Base-by-base conservation (phyloP, 2,329 filamentous ascomycete species). In the Colletotrichum nymphaeae region DNA sequence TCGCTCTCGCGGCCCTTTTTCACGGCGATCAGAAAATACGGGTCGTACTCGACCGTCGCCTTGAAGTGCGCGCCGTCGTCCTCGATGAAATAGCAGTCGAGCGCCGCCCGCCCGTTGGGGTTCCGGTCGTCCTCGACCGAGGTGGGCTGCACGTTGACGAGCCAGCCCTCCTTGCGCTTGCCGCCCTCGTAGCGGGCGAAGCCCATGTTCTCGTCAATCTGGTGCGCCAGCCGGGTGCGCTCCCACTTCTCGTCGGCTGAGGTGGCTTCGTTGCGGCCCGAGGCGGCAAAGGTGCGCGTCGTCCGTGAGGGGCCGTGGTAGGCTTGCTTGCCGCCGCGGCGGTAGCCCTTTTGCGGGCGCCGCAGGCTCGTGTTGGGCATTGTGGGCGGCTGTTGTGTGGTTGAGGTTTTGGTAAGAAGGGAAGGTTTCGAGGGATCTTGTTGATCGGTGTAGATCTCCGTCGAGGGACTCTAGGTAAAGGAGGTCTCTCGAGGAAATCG, bases 1-100 rank as follows among this genome's bases (percentile, higher is more conserved):
- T 99, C 97, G 64, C 91, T 89, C 84, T 99, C 97, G 78, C 92
- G 92, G 8, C 95, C 94, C 79, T 93, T 94, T 83, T 95, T 97
- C 65, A 95, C 94, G 0, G 95, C 96, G 66, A 99, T 91, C 73
- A 99, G 84, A 78, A 99, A 98, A 85, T 99, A 99, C 0, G 97
- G 97, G 78, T 98, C 95, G 82, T 98, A 98, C 84, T 98, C 95
- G 76, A 99, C 86, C 0, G 95, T 98, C 12, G 97, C 95, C 82
- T 99, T 99, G 88, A 99, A 99, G 5, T 93, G 96, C 62, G 92
- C 91, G 16, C 94, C 90, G 78, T 97, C 94, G 72, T 96, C 94
- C 78, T 95, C 94, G 73, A 99, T 93, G 84, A 99, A 99, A 86
- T 98, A 99, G 84, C 95, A 98, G 84, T 99, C 97, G 69, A 99